phyloP scores from a whole-genome alignment of 352 stramenopile genomes.

The Pythium scleroteichum region DNA sequence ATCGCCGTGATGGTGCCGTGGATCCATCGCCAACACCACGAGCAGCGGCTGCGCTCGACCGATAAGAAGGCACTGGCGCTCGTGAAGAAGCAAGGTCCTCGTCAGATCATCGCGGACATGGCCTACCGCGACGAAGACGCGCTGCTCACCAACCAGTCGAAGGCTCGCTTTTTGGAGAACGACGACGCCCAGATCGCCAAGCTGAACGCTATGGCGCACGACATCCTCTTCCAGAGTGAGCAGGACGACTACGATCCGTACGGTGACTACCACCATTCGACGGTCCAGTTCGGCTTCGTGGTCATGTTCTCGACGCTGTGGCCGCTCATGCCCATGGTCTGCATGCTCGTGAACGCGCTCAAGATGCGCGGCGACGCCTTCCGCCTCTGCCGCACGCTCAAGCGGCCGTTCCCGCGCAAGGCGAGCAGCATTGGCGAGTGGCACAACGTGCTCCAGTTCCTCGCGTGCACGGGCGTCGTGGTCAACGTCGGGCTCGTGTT shows the following conservation, averaged over 20 bases:
- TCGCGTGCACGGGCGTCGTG: slow-evolving; percentile 67
- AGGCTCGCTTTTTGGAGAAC: slow-evolving; percentile 70
- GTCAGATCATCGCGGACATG: slow-evolving; percentile 64
- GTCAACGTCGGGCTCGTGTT: slow-evolving; percentile 80
- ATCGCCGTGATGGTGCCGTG: slow-evolving; percentile 71
- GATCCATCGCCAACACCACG: slow-evolving; percentile 74
- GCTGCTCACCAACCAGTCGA: slow-evolving; percentile 60
- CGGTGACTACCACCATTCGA: slow-evolving; percentile 80
- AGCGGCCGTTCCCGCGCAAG: slow-evolving; percentile 74
- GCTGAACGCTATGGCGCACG: slow-evolving; percentile 65
- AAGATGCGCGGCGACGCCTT: slow-evolving; percentile 80
- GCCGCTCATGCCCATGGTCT: slow-evolving; percentile 76
- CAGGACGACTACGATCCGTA: slow-evolving; percentile 83
- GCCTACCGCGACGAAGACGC: slow-evolving; percentile 44
- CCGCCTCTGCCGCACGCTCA: slow-evolving; percentile 69
- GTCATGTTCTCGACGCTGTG: slow-evolving; percentile 89
- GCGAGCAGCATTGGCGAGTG: slow-evolving; percentile 74
- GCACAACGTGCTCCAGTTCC: slow-evolving; percentile 64
- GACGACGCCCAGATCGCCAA: slow-evolving; percentile 59
- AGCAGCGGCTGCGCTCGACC: slow-evolving; percentile 51
- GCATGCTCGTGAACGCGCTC: slow-evolving; percentile 77
- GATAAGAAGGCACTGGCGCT: slow-evolving; percentile 66
- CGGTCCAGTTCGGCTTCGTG: slow-evolving; percentile 82
- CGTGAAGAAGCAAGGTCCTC: slow-evolving; percentile 65
- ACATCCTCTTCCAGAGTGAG: slow-evolving; percentile 74